Evolutionary conservation across 2,329 filamentous ascomycete genomes (phyloP).

Genomic region (Purpureocillium takamizusanense): DNA sequence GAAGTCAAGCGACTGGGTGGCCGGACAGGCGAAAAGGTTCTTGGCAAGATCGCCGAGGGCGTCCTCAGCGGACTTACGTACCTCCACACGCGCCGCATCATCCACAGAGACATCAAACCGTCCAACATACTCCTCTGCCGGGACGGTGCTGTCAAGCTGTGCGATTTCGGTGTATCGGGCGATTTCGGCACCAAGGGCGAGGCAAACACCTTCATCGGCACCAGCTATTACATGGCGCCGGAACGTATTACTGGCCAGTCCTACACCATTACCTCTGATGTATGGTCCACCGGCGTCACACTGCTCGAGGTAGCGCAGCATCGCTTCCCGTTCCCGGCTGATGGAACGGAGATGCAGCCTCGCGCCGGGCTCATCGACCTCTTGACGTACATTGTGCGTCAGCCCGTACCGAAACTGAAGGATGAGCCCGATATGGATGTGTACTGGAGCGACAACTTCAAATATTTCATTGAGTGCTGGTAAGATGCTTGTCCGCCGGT

Average conservation of each 20-base stretch:
- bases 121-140: conserved; percentile 93
- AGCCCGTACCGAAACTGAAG: conserved; percentile 90
- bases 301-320: conserved; percentile 98
- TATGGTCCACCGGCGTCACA: conserved; percentile 96
- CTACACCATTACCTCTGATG: conserved; percentile 97
- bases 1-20: conserved; percentile 95
- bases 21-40: conserved; percentile 90
- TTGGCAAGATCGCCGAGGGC: conserved; percentile 93
- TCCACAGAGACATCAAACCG: conserved; percentile 97
- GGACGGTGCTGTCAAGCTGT: conserved; percentile 90
- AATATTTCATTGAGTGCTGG: conserved; percentile 99
- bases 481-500: too few relatives aligned
- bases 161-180: conserved; percentile 95
- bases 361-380: conserved; percentile 89
- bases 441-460: conserved; percentile 94
- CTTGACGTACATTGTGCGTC: conserved; percentile 92
- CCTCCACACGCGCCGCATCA: conserved; percentile 90
- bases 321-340: conserved; percentile 94
- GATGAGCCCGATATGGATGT: conserved; percentile 87
- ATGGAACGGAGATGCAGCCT: conserved; percentile 92
- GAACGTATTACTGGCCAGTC: conserved; percentile 96
- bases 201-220: conserved; percentile 97
- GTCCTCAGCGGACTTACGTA: conserved; percentile 92
- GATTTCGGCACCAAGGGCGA: conserved; percentile 98
- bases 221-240: conserved; percentile 98